Conservation (phyloP, 2,329 filamentous ascomycete species). For the Monilinia aucupariae region DNA sequence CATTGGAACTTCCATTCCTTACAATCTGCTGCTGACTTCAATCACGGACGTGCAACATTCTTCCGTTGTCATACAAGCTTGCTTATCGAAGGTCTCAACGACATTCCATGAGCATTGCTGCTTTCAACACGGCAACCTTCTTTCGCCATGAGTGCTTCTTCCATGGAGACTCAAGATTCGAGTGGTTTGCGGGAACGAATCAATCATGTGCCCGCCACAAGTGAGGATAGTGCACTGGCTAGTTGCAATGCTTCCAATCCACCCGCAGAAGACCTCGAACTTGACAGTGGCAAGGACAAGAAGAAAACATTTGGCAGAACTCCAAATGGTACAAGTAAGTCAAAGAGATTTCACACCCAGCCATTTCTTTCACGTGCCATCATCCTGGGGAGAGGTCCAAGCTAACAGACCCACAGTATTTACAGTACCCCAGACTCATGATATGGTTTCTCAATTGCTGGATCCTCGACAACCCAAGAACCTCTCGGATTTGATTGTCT, state of each 20-base stretch:
- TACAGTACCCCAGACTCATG: slow-evolving; percentile 89
- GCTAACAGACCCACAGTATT: slow-evolving; percentile 59
- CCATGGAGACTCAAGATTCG: background rate
- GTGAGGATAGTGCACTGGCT: slow-evolving; percentile 8
- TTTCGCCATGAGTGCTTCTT: slow-evolving; percentile 21
- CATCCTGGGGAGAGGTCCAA: background rate
- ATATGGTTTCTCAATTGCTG: slow-evolving; percentile 97
- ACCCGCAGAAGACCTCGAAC: slow-evolving; percentile 30
- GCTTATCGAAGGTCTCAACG: background rate
- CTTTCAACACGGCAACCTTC: slow-evolving; percentile 14
- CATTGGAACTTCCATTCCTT: no score
- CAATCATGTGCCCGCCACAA: slow-evolving; percentile 2
- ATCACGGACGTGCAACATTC: background rate
- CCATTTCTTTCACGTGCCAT: background rate
- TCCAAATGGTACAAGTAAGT: slow-evolving; percentile 80
- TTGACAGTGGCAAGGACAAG: slow-evolving; percentile 12
- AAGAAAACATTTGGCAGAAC: slow-evolving; percentile 88
- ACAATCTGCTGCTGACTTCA: background rate
- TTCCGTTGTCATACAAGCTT: background rate
- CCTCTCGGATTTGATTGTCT: slow-evolving; percentile 73
- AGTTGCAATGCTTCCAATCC: slow-evolving; percentile 20
- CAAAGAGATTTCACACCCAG: background rate
- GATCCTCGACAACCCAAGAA: slow-evolving; percentile 96
- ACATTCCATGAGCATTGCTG: background rate
- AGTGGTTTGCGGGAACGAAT: slow-evolving; percentile 31